Evolutionary conservation across 208 protist species (phyloP), one percentile per base, ranked within the genome.

Genomic region (Crithidia brevicula): DNA sequence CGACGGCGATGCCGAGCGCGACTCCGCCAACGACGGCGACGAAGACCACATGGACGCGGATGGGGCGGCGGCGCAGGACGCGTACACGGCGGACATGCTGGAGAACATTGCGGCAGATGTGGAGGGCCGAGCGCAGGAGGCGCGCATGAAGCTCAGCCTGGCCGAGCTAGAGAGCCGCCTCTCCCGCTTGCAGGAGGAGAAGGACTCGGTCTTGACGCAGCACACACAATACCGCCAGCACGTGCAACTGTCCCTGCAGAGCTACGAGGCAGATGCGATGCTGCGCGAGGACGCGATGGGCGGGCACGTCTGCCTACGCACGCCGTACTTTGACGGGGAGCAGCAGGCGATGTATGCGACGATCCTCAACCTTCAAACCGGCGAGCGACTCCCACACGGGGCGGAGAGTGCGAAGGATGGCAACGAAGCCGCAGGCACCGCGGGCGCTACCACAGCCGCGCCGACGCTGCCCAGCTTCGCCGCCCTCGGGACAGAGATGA

Each of bases 141-240:
- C 87, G 7, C 84, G 86, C 56, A 82, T 88, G 75, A 87, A 88
- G 72, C 70, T 95, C n/a, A 80, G 49, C 42, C 33, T 86, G 9
- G 79, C 85, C 30, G 86, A 92, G 51, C 61, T 93, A 10, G 84
- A 95, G 47, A 67, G 67, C 18, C 64, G 81, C 34, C 51, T 91
- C 23, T 53, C 64, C 15, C 73, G 68, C 15, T 43, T 82, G 25
- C 53, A 85, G 53, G 77, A 90, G 27, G 87, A 93, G 40, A 88
- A 82, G 56, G 46, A 73, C 13, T 90, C 83, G 34, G 71, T 95
- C 11, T 74, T 93, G 60, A 28, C 79, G 28, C 90, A 92, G 71
- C 90, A 95, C 74, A 81, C 77, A n/a, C 50, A 82, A 68, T 95
- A 95, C 71, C 83, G 79, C 2, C 69, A 70, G 57, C 84, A 93